Evolutionary conservation across 768 basidiomycete species (phyloP), one percentile per base, ranked within the genome.

Genomic region (Lactarius evosmus): DNA sequence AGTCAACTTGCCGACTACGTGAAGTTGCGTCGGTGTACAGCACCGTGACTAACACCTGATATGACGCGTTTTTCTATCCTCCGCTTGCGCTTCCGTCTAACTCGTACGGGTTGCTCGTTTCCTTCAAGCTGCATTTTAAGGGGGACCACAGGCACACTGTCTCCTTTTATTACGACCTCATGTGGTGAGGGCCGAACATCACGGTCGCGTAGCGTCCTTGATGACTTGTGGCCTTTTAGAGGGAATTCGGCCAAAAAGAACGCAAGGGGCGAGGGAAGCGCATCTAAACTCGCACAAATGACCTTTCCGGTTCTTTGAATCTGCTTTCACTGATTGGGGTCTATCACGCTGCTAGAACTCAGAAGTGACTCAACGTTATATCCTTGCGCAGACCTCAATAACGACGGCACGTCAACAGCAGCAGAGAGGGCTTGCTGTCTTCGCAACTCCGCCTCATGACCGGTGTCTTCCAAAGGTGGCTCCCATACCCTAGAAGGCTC

Each of bases 391-490:
- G 73, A 72, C 62, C 71, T 69, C 7, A 56, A 52, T 36, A 77
- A 61, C 67, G 69, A 69, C 7, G 62, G 65, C 4, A 69, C 61
- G 38, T 76, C 74, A 11, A 77, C 74, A 6, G 74, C 74, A 38
- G 67, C 68, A 4, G 68, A 71, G 11, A 56, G 62, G 1, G 75
- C 75, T 17, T 69, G 73, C 2, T 63, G 36, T 3, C 65, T 68
- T 30, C 76, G 69, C 5, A 63, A 34, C 25, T 65, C 58, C 2
- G 73, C 74, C 33, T 75, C 72, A 12, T 53, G 58, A 12, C 67
- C 66, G 7, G 71, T 70, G 54, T 77, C 76, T 59, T 75, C 76
- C 30, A 56, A 66, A 8, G 73, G 51, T 22, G 72, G 74, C 19
- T 72, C 74, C 32, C 67, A 62, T 14, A 66, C 55, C 49, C 75